These are phyloP conservation scores for Tylopilus plumbeoviolaceoides DNA, from an alignment of 768 basidiomycete genomes.

Conservation along the genomic window DNA sequence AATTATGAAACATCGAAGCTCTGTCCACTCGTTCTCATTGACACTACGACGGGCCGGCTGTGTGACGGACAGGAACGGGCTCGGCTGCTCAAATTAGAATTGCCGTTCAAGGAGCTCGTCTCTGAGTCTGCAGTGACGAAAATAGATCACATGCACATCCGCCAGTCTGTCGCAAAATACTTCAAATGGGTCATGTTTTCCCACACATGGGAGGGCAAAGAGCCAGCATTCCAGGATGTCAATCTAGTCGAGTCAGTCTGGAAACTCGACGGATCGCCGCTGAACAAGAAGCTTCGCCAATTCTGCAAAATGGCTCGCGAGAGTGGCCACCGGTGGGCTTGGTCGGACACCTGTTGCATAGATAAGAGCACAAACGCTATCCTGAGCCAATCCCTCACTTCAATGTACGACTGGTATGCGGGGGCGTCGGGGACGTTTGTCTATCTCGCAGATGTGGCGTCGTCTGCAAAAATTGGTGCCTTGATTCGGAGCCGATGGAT, in stretches of 20 bases:
- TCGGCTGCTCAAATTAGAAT: neutral
- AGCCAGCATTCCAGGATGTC: neutral
- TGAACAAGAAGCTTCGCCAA: neutral
- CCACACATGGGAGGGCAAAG: neutral
- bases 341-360: neutral
- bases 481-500: neutral
- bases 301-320: neutral
- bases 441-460: neutral
- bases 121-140: neutral
- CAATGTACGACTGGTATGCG: neutral
- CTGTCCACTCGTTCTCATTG: neutral
- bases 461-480: neutral
- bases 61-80: neutral
- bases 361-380: neutral
- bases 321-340: neutral
- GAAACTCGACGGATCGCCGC: neutral
- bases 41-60: neutral
- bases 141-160: neutral
- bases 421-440: neutral
- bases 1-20: neutral
- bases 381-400: neutral
- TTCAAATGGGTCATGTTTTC: neutral
- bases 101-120: neutral
- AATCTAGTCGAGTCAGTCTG: neutral
- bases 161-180: neutral